Evolutionary conservation across 2,329 filamentous ascomycete species (phyloP), one percentile per base, ranked within the genome.

Genomic region (Bipolaris cookei): DNA sequence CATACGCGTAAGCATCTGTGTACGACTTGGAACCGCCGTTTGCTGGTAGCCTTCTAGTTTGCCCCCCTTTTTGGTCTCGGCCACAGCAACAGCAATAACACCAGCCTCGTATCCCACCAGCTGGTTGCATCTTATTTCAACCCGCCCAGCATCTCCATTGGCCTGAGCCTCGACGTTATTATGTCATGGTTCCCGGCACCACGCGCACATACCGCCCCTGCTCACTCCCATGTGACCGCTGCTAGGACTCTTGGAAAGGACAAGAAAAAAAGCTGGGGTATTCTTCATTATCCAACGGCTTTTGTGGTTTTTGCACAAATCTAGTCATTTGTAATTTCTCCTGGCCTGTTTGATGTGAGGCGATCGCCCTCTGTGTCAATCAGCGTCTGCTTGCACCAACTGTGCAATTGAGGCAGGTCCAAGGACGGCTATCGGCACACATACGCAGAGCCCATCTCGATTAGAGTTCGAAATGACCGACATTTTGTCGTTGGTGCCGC

Each of bases 201-300:
- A 28, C 8, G 48, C 20, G 48, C 48, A 43, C 38, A 41, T 25
- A 20, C 44, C 43, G 43, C 44, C 14, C 20, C 21, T 21, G 23
- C 41, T 18, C 21, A 47, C 23, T 30, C 18, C 20, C 44, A 47
- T 16, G 32, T 10, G 32, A 8, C 21, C 21, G 21, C 20, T 38
- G 45, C 32, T 25, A 25, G 13, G 20, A 48, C 32, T 13, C 8
- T 25, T n/a, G 21, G 6, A 16, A 34, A 38, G 8, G 25, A 6
- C 25, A 28, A 28, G 25, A 28, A 10, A 28, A 55, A 56, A 56
- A 56, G 54, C 54, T 56, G 54, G 54, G 54, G 54, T 53, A 56
- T 52, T 23, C 6, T 30, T 41, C 18, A 44, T n/a, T 37, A 20
- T 35, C 44, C 34, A 56, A 56, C 54, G 54, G 54, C 42, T 53